Conservation (phyloP, 495 filamentous ascomycete genomes). For the Lasiosphaeriaceae sp. region DNA sequence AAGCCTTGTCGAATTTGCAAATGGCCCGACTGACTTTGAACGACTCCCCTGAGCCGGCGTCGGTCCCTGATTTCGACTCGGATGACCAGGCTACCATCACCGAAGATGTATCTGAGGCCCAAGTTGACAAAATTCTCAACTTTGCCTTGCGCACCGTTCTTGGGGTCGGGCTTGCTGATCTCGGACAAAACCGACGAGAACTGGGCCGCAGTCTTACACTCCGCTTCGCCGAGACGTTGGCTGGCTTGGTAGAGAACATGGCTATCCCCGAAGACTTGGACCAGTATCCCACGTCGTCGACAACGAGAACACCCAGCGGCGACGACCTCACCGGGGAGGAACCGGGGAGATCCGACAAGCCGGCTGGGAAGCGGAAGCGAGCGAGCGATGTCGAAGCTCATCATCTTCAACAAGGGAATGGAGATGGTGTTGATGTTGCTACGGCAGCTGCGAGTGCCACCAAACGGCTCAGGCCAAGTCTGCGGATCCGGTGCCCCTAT, state of each 20-base stretch:
- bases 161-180: neutral
- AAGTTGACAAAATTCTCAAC: neutral
- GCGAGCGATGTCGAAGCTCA: neutral
- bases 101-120: neutral
- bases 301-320: neutral
- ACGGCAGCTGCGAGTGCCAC: neutral
- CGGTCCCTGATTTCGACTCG: neutral
- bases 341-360: neutral
- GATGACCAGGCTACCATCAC: neutral
- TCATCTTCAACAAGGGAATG: neutral
- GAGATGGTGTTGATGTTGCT: neutral
- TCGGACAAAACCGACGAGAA: neutral
- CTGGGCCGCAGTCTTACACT: neutral
- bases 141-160: neutral
- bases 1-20: neutral
- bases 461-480: neutral
- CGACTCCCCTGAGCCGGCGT: neutral
- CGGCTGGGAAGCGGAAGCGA: neutral
- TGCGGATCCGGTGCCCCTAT: constrained; percentile 3
- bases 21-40: neutral
- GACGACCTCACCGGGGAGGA: neutral
- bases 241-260: neutral
- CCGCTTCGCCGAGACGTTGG: neutral
- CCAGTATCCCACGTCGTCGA: neutral
- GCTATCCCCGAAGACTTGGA: neutral